These are phyloP conservation scores for Pilaira anomala DNA, from an alignment of 192 early-diverging fungal genomes.

Conservation along the genomic window DNA sequence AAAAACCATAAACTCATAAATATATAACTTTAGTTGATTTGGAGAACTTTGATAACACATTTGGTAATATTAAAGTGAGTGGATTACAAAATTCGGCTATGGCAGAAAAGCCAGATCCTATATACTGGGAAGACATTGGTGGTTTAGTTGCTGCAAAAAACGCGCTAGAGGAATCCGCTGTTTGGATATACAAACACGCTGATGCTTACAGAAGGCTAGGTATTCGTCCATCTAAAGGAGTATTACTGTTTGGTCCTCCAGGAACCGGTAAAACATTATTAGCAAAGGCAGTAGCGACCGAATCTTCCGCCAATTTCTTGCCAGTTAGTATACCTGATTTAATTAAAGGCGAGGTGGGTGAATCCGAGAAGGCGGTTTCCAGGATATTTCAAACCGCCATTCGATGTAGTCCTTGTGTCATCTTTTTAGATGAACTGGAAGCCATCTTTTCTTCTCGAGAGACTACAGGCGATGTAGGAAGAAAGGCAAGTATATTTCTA, in stretches of 20 bases:
- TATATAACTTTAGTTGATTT: constrained; percentile 19
- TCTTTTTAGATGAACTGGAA: constrained; percentile 95
- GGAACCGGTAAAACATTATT: constrained; percentile 93
- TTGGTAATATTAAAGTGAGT: constrained; percentile 32
- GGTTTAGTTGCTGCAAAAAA: constrained; percentile 68
- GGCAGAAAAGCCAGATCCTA: constrained; percentile 44
- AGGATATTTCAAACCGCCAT: constrained; percentile 69
- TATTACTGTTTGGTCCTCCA: constrained; percentile 82
- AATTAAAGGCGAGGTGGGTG: constrained; percentile 89
- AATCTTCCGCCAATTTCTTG: constrained; percentile 79
- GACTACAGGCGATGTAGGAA: constrained; percentile 62
- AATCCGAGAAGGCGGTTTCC: constrained; percentile 90
- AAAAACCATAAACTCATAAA: constrained; percentile 12
- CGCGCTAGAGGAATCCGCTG: constrained; percentile 69
- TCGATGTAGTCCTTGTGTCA: constrained; percentile 68
- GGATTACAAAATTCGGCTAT: constrained; percentile 34
- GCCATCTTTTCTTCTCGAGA: constrained; percentile 78
- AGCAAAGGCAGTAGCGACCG: constrained; percentile 79
- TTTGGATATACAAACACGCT: constrained; percentile 70
- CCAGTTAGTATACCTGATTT: constrained; percentile 74
- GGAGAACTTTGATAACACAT: constrained; percentile 39
- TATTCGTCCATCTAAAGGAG: constrained; percentile 74
- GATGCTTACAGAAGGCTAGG: constrained; percentile 65
- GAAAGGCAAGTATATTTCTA: constrained; percentile 48
- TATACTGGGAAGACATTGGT: constrained; percentile 79